A percentile compares a stretch with the other conserved stretches of the same genome.
These are phyloP conservation scores for Labyrinthula sp. DNA, from an alignment of 352 stramenopile species.

Conservation along the genomic window DNA sequence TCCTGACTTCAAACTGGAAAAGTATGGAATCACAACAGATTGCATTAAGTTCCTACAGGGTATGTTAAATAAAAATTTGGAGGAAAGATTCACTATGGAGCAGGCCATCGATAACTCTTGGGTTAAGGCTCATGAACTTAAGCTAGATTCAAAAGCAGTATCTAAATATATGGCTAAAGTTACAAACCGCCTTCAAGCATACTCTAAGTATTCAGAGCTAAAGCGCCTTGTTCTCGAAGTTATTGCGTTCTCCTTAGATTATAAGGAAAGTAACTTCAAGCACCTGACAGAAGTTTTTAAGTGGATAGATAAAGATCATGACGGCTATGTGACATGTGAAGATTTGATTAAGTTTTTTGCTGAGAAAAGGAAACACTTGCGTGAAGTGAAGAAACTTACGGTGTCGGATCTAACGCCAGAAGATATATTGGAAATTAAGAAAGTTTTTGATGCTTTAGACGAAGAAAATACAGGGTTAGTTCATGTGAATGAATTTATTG, in stretches of 20 bases:
- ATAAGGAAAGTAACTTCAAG: slow-evolving; percentile 28
- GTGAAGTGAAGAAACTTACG: no score
- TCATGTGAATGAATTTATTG: slow-evolving; percentile 26
- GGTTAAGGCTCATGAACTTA: no score
- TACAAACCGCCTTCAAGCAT: no score
- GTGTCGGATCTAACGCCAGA: no score
- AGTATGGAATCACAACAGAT: no score
- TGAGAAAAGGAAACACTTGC: slow-evolving; percentile 8
- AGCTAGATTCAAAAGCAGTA: no score
- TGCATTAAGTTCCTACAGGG: no score
- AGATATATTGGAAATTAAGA: slow-evolving; percentile 1
- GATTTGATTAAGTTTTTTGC: slow-evolving; percentile 13
- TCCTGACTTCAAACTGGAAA: no score
- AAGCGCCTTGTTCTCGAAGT: slow-evolving; percentile 17
- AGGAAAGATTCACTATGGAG: no score
- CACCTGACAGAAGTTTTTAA: slow-evolving; percentile 25
- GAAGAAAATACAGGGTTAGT: slow-evolving; percentile 19
- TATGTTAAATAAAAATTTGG: no score
- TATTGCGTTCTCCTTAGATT: slow-evolving; percentile 13
- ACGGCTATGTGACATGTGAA: slow-evolving; percentile 25
- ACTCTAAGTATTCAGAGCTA: slow-evolving; percentile 8
- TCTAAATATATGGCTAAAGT: no score
- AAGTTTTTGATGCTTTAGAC: slow-evolving; percentile 27
- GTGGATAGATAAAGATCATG: slow-evolving; percentile 9
- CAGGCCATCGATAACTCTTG: no score